phyloP scores from a whole-genome alignment of 2,329 filamentous ascomycete genomes.

The Niveomyces coronatus region DNA sequence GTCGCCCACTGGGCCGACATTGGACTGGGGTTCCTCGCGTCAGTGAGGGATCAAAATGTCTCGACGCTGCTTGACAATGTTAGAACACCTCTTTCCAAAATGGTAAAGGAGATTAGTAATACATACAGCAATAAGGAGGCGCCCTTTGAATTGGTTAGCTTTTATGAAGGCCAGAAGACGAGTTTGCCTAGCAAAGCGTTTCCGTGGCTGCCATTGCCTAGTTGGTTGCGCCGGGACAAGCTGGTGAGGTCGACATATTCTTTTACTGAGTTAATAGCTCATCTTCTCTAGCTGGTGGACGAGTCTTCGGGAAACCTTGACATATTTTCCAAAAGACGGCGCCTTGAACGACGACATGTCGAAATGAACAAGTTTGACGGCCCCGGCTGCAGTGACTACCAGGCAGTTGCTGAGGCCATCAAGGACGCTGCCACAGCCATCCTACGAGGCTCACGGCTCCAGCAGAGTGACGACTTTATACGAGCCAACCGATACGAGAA shows the following conservation, averaged over 20 bases:
- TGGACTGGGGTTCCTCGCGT: not conserved
- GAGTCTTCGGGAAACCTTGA: not conserved
- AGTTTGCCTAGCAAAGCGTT: not conserved
- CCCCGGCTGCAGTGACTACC: not conserved
- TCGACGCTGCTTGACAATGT: not conserved
- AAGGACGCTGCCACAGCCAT: not conserved
- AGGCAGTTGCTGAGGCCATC: not conserved
- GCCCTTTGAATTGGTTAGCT: not conserved
- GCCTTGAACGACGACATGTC: not conserved
- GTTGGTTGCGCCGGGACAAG: not conserved
- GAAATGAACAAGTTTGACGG: not conserved
- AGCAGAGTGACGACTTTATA: not conserved
- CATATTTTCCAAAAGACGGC: not conserved
- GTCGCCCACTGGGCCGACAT: constrained; percentile 15
- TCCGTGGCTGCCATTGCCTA: not conserved
- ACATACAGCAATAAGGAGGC: not conserved
- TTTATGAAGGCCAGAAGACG: not conserved
- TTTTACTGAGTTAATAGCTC: not conserved
- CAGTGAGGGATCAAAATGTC: not conserved
- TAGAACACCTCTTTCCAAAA: not conserved
- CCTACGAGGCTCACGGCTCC: not conserved
- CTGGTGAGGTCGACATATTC: not conserved
- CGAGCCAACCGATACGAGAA: not conserved
- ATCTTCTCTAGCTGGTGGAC: not conserved
- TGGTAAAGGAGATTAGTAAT: not conserved